Evolutionary conservation across 2,329 filamentous ascomycete genomes (phyloP).

Genomic region (Hypocreales sp.): DNA sequence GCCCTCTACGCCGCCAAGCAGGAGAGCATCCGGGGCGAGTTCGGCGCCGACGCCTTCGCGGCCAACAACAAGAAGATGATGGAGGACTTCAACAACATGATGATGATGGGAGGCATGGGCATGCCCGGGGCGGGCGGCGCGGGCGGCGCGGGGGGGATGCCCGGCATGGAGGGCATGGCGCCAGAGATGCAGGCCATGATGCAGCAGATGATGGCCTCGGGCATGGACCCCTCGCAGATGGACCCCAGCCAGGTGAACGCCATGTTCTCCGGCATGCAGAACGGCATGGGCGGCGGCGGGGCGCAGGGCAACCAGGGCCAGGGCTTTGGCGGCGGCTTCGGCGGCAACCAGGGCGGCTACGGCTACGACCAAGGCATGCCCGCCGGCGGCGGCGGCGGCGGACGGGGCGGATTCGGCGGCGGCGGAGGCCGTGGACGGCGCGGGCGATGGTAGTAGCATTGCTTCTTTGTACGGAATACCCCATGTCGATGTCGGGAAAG

Average conservation of each 20-base stretch:
- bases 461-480: too few relatives aligned
- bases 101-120: conserved; percentile 43
- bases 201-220: conserved; percentile 53
- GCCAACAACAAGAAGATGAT: conserved; percentile 65
- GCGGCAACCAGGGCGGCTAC: conserved; percentile 35
- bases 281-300: conserved; percentile 23
- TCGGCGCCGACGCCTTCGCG: conserved; percentile 48
- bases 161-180: conserved; percentile 46
- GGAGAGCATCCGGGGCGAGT: conserved; percentile 60
- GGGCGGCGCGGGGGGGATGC: conserved; percentile 23
- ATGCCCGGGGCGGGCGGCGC: conserved; percentile 23
- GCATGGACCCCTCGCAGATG: conserved; percentile 53
- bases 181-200: conserved; percentile 55
- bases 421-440: conserved; percentile 15
- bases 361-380: conserved; percentile 33
- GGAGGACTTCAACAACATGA: conserved; percentile 52
- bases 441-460: conserved; percentile 12
- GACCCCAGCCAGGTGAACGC: conserved; percentile 40
- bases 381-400: conserved; percentile 14
- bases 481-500: too few relatives aligned
- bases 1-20: conserved; percentile 86
- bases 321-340: conserved; percentile 35
- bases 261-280: conserved; percentile 46
- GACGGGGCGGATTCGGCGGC: conserved; percentile 11
- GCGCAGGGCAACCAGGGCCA: conserved; percentile 34